Evolutionary conservation across 768 basidiomycete genomes (phyloP).

Genomic region (Suillus brevipes): DNA sequence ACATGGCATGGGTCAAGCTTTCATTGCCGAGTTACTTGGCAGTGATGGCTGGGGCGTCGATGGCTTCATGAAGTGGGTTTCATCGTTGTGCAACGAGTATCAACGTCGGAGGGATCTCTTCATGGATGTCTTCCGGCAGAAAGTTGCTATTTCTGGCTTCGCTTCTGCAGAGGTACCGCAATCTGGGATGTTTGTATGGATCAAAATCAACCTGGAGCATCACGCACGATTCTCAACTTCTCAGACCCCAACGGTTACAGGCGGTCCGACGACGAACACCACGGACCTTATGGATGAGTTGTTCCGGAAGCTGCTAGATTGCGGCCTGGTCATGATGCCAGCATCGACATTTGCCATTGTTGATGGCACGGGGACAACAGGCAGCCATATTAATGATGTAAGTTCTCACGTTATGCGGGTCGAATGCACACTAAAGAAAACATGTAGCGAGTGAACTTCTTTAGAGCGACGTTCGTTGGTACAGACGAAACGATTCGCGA

Average conservation of each 20-base stretch:
- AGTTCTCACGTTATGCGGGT: constrained; percentile 22
- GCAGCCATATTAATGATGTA: constrained; percentile 42
- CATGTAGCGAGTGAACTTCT: constrained; percentile 40
- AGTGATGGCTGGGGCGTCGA: constrained; percentile 42
- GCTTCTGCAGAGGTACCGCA: constrained; percentile 36
- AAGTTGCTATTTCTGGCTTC: constrained; percentile 33
- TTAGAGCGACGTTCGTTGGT: constrained; percentile 51
- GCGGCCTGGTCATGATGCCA: constrained; percentile 50
- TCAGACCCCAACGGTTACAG: constrained; percentile 18
- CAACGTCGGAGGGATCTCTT: constrained; percentile 50
- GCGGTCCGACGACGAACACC: constrained; percentile 38
- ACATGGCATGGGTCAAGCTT: constrained; percentile 49
- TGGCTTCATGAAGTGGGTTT: constrained; percentile 49
- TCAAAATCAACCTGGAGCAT: constrained; percentile 42
- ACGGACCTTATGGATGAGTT: constrained; percentile 49
- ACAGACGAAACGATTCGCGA: constrained; percentile 47
- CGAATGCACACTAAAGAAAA: constrained; percentile 3
- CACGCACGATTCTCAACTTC: constrained; percentile 41
- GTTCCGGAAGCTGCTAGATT: constrained; percentile 42
- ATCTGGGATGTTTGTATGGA: constrained; percentile 62
- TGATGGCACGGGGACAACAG: constrained; percentile 26
- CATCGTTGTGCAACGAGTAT: constrained; percentile 50
- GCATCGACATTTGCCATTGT: constrained; percentile 45
- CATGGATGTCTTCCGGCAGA: constrained; percentile 39
- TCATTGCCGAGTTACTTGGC: constrained; percentile 45